Conservation (phyloP, 2,329 filamentous ascomycete genomes). For the Cladosporium sp. region DNA sequence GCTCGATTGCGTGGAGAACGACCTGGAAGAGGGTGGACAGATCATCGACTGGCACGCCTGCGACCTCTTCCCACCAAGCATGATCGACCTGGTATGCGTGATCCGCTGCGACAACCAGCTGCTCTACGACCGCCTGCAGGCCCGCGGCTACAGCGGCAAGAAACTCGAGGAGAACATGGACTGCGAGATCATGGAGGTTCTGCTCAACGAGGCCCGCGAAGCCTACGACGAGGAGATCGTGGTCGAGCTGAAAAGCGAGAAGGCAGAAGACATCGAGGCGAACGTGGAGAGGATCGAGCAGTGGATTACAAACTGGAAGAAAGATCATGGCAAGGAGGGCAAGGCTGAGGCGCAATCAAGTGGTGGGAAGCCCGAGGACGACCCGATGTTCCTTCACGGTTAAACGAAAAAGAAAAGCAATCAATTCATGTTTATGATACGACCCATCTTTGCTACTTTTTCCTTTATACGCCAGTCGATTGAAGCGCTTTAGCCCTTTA, state of each 20-base stretch:
- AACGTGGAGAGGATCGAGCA: constrained; percentile 81
- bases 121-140: constrained; percentile 79
- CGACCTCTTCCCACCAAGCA: constrained; percentile 87
- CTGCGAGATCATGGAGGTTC: constrained; percentile 94
- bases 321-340: constrained; percentile 54
- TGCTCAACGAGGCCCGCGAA: constrained; percentile 86
- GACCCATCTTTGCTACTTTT: neutral
- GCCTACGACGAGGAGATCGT: constrained; percentile 85
- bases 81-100: constrained; percentile 94
- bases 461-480: neutral
- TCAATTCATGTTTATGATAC: constrained; percentile 1
- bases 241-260: constrained; percentile 82
- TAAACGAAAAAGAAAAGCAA: constrained; percentile 24
- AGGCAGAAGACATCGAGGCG: constrained; percentile 78
- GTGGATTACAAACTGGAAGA: constrained; percentile 84
- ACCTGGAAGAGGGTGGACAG: constrained; percentile 74
- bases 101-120: constrained; percentile 76
- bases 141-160: constrained; percentile 75
- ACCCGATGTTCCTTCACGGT: constrained; percentile 39
- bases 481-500: constrained; percentile 17
- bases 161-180: constrained; percentile 97
- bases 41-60: constrained; percentile 98
- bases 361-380: constrained; percentile 32
- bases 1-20: constrained; percentile 83
- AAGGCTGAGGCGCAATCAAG: constrained; percentile 27